Conservation (phyloP, 345 rosid genomes). For the Nasturtium officinale region DNA sequence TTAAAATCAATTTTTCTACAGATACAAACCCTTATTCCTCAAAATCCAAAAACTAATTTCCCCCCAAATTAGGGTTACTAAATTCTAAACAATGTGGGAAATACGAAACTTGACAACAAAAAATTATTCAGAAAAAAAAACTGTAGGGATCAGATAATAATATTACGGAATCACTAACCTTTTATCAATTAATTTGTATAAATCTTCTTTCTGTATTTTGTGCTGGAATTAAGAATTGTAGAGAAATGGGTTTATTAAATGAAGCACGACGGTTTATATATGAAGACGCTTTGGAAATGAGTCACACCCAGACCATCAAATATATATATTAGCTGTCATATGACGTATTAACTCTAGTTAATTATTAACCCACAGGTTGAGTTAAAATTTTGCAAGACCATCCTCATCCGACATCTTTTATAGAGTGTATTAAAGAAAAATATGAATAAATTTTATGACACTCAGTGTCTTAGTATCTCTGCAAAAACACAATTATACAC, state of each 20-base stretch:
- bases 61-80: conserved; percentile 32
- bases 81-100: conserved; percentile 9
- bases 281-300: conserved; percentile 18
- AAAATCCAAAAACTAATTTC: not conserved
- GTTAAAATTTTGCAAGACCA: not conserved
- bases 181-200: not conserved
- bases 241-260: conserved; percentile 18
- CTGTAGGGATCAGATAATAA: not conserved
- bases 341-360: conserved; percentile 32
- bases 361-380: conserved; percentile 16
- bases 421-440: too few species aligned
- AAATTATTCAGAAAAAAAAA: not conserved
- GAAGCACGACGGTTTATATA: conserved; percentile 18
- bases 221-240: conserved; percentile 24
- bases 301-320: conserved; percentile 22
- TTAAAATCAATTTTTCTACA: not conserved
- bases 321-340: conserved; percentile 34
- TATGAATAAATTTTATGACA: too few species aligned
- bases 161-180: conserved; percentile 33
- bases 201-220: conserved; percentile 14
- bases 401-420: too few species aligned
- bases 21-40: conserved; percentile 25
- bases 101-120: conserved; percentile 9
- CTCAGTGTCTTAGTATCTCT: too few species aligned
- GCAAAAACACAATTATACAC: too few species aligned